Evolutionary conservation across 169 alveolate genomes (phyloP).

Genomic region (Sarcocystis neurona): DNA sequence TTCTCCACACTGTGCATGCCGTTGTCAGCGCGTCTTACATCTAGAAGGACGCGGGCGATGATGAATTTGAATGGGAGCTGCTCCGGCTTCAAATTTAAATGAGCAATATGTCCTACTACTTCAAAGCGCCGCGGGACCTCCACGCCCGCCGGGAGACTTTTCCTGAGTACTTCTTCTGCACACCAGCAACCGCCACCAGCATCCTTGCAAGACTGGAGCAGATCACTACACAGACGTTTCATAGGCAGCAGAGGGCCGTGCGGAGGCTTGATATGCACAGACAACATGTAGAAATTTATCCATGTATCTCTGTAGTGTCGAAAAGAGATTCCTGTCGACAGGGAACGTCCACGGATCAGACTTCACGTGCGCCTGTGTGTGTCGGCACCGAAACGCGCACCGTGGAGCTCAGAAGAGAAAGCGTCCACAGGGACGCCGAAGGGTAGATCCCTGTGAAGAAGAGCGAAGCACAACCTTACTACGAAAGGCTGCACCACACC

Average conservation of each 20-base stretch:
- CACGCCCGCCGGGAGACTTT: constrained; percentile 70
- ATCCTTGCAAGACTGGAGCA: background rate
- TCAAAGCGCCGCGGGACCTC: constrained; percentile 85
- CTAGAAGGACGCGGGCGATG: constrained; percentile 84
- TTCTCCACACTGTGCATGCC: too few species aligned
- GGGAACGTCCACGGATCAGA: background rate
- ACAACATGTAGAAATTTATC: background rate
- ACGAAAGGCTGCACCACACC: too few species aligned
- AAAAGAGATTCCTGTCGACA: background rate
- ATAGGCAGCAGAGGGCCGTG: background rate
- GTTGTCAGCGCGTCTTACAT: too few species aligned
- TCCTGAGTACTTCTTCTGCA: constrained; percentile 73
- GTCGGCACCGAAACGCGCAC: too few species aligned
- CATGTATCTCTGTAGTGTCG: background rate
- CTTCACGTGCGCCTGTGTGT: background rate
- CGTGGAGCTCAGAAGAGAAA: too few species aligned
- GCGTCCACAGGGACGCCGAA: too few species aligned
- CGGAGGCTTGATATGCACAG: background rate
- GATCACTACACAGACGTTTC: background rate
- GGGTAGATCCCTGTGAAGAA: too few species aligned
- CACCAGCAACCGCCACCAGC: background rate
- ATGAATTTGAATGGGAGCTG: constrained; percentile 78
- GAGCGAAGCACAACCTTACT: too few species aligned
- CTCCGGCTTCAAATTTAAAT: constrained; percentile 83
- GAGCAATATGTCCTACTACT: constrained; percentile 90